Evolutionary conservation across 2,329 filamentous ascomycete species (phyloP), one percentile per base, ranked within the genome.

Genomic region (Trichoderma semiorbis): DNA sequence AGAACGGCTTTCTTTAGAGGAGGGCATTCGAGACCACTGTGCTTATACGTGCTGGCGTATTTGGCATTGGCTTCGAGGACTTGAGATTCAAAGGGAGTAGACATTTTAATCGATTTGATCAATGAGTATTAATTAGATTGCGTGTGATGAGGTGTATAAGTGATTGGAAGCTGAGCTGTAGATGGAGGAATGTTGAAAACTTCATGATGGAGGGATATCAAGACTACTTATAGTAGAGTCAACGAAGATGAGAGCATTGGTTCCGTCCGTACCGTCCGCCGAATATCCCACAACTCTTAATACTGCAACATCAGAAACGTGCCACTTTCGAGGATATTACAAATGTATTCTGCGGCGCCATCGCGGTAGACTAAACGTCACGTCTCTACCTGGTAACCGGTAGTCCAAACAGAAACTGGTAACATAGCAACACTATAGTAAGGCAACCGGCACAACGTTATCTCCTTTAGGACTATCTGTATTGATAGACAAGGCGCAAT

Each of bases 11-110:
- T 30, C 18, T 30, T 58, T 1, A 43, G 34, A 47, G 53, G 53
- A 43, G 53, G 65, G 34, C 65, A 68, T 32, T 68, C 65, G 7
- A 68, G 65, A 18, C 65, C 65, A 11, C 65, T 68, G 11, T 68
- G 65, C n/a, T 30, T 68, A 30, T 68, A 68, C 2, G 53, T 68
- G 34, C 65, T 68, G 5, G n/a, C 53, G 36, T 68, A 68, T 18
- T 68, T 60, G 34, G 65, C 65, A 18, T 68, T 60, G 53, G 65
- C 65, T 24, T 39, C 21, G 26, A 68, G 32, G 26, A 68, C 12
- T 18, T 60, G 18, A 8, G 53, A 57, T 58, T 68, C 65, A 32
- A 68, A 58, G 0, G 53, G 34, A 12, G 65, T 68, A 8, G 65
- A 68, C 65, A 68, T 68, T 16, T 68, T 60, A 34, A 8, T 14